Evolutionary conservation across 257 asterid genomes (phyloP).

Genomic region (Capsicum pubescens): DNA sequence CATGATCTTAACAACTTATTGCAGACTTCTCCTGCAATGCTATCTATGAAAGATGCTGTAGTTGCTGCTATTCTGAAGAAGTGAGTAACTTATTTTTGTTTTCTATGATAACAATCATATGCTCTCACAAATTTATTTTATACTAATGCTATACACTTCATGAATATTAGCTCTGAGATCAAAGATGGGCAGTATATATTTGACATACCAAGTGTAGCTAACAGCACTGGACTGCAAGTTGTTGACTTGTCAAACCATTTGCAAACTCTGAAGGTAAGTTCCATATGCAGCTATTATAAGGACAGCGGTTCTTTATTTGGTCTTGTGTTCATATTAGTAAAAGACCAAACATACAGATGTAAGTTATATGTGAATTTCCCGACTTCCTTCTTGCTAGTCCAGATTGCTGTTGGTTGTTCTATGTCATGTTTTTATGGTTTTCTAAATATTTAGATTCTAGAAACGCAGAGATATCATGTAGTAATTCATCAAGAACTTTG

Average conservation of each 20-base stretch:
- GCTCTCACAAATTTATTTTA: slow-evolving; percentile 29
- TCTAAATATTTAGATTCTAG: not conserved
- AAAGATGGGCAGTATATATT: slow-evolving; percentile 93
- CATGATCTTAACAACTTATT: slow-evolving; percentile 40
- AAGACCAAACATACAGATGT: not conserved
- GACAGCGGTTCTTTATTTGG: slow-evolving; percentile 2
- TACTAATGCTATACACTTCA: slow-evolving; percentile 30
- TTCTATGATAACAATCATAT: slow-evolving; percentile 30
- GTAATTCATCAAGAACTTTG: not conserved
- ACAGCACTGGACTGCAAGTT: slow-evolving; percentile 61
- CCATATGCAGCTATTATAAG: not conserved
- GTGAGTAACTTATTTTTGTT: slow-evolving; percentile 51
- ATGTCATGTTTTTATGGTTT: not conserved
- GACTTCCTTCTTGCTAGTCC: slow-evolving; percentile 1
- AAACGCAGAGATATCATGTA: not conserved
- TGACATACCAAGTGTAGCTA: slow-evolving; percentile 78
- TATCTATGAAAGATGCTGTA: slow-evolving; percentile 69
- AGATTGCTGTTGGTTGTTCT: slow-evolving; percentile 26
- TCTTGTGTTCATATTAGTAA: slow-evolving; percentile 19
- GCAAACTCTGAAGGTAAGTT: slow-evolving; percentile 70
- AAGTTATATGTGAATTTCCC: slow-evolving; percentile 19
- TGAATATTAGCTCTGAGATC: slow-evolving; percentile 70
- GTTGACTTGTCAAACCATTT: slow-evolving; percentile 69
- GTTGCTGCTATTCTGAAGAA: slow-evolving; percentile 79
- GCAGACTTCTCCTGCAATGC: slow-evolving; percentile 80